Base-by-base conservation (phyloP, 2,329 filamentous ascomycete species). In the Colletotrichum theobromicola region DNA sequence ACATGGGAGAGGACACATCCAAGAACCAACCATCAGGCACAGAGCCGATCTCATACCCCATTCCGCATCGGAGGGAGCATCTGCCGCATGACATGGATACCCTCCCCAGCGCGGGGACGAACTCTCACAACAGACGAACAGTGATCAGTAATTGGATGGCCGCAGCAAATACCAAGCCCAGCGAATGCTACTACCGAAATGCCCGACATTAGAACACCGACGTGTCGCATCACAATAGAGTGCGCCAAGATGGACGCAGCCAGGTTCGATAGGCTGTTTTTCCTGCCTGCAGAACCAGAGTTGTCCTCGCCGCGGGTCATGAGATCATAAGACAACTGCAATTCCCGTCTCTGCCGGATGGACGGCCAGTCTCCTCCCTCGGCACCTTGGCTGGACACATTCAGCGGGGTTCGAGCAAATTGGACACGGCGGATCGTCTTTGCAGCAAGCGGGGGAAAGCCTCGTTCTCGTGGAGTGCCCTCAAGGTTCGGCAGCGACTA, bases 211-310 rank as follows among this genome's bases (percentile, higher is more conserved):
- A n/a, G 50, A 32, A 6, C 32, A 3, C 24, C 42, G 18, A 34
- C 65, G 64, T 67, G 55, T 67, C 63, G 63, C 53, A 37, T 57
- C 53, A 21, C 37, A 55, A 61, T n/a, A 60, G 55, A 46, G 64
- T 24, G 37, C 18, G 71, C 71, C 71, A 71, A 74, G 71, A 65
- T 34, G n/a, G 60, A 62, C 60, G 34, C 13, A n/a, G 35, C 60
- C 42, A 26, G 60, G 21, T n/a, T 62, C 35, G 21, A 35, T 24
- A 24, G 26, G 26, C 3, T 16, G 10, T 10, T 28, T 18, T 30
- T 53, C 26, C 57, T 34, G 61, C n/a, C 7, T 3, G 8, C 28
- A 7, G 35, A 57, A 60, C 35, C 58, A 64, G 9, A 53, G 15
- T 16, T 32, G 34, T 55, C 53, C 61, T 30, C 46, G 67, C 16